Evolutionary conservation across 2,329 filamentous ascomycete species (phyloP).

Genomic region (Fusarium graminum): DNA sequence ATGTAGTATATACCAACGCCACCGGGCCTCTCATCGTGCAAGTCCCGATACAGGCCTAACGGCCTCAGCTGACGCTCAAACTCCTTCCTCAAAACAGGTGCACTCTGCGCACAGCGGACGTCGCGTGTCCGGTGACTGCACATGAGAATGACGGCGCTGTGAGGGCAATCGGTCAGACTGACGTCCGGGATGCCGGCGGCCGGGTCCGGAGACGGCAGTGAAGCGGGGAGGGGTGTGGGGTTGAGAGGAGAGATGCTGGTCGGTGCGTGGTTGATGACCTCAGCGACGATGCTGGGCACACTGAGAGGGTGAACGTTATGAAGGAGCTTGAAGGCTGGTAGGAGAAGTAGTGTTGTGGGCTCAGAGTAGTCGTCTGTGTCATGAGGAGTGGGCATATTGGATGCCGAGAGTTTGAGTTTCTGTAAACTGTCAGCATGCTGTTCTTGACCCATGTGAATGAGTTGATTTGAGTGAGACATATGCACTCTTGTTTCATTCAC

Average conservation of each 20-base stretch:
- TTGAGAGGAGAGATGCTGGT: conserved; percentile 77
- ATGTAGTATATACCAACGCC: conserved; percentile 98
- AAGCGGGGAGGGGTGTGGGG: conserved; percentile 55
- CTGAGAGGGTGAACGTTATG: conserved; percentile 84
- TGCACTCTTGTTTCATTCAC: not conserved
- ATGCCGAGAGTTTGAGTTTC: conserved; percentile 91
- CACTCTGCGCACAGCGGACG: conserved; percentile 92
- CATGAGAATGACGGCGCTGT: conserved; percentile 88
- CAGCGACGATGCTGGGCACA: conserved; percentile 77
- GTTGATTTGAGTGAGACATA: not conserved
- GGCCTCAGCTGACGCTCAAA: conserved; percentile 90
- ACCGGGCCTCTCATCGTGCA: conserved; percentile 88
- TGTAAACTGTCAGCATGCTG: conserved; percentile 53
- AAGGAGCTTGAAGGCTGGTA: conserved; percentile 86
- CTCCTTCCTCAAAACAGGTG: conserved; percentile 88
- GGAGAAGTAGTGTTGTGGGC: conserved; percentile 83
- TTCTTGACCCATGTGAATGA: not conserved
- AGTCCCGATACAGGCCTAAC: conserved; percentile 85
- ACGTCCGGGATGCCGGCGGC: conserved; percentile 51
- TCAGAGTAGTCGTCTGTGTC: conserved; percentile 72
- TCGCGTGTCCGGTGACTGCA: conserved; percentile 97
- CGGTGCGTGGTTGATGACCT: conserved; percentile 77
- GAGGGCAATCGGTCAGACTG: conserved; percentile 72
- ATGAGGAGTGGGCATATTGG: conserved; percentile 86
- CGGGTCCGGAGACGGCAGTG: conserved; percentile 50